Base-by-base conservation (phyloP, 495 filamentous ascomycete species). In the Neurospora sp. region DNA sequence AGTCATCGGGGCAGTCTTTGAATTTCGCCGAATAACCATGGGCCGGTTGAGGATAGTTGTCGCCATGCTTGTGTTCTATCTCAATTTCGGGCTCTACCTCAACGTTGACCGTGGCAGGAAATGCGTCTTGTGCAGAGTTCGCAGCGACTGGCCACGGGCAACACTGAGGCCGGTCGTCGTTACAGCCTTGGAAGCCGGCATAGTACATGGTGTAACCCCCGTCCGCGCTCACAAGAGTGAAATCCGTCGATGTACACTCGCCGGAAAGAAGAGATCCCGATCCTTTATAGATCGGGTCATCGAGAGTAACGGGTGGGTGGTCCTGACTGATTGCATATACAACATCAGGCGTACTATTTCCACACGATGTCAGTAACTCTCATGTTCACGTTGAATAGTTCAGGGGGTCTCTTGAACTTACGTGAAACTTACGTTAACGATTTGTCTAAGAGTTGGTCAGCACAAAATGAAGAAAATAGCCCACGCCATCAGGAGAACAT, bases 171-270 rank as follows among this genome's bases (percentile, higher is more conserved):
- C 74, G 46, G 69, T 78, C 70, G 2, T 70, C 71, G 40, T 73
- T 74, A 68, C 77, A 80, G n/a, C 79, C 79, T 20, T 74, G 40
- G 68, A 79, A 78, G 11, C 73, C 77, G 5, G 75, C 79, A 35
- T 72, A 78, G 69, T 74, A 79, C 4, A 73, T 73, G 2, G 77
- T 78, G 61, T 27, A 73, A 14, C 75, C 75, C 31, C 74, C 77
- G 68, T 79, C 71, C 7, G 53, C 27, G 22, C 12, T 9, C 27
- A 79, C 76, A 10, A 76, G 76, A 3, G 79, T 79, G 72, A 79
- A 80, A 14, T 70, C 74, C 40, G 77, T 76, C 18, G 68, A 9
- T 16, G 71, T 71, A 70, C 79, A 80, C 2, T 65, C 59, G 31
- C 75, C 76, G n/a, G 40, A 18, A 31, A 80, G 77, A 20, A 80